Percentiles rank a stretch among this genome's conserved stretches.
Evolutionary conservation across 257 asterid genomes (phyloP).

Genomic region (Penstemon davidsonii): DNA sequence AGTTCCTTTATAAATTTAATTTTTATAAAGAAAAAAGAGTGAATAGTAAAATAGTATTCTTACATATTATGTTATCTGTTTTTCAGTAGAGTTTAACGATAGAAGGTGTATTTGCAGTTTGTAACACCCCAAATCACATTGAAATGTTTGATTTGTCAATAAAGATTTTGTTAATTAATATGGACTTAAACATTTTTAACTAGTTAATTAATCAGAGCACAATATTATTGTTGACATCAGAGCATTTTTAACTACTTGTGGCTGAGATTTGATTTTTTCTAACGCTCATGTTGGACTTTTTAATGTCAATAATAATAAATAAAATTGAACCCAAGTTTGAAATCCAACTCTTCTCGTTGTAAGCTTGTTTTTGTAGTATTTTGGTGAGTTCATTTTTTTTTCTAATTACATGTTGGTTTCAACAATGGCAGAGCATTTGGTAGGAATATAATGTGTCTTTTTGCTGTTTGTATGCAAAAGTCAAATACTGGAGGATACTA

Average conservation of each 20-base stretch:
- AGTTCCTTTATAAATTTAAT: too few relatives aligned
- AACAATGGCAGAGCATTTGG: constrained; percentile 46
- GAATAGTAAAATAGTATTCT: too few relatives aligned
- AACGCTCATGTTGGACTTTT: not conserved
- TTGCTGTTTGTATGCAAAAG: constrained; percentile 38
- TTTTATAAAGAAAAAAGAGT: too few relatives aligned
- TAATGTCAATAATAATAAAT: constrained; percentile 27
- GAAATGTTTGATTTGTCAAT: too few relatives aligned
- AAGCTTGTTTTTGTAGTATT: constrained; percentile 45
- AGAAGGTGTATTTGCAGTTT: too few relatives aligned
- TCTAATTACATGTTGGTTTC: constrained; percentile 33
- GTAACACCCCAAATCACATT: too few relatives aligned
- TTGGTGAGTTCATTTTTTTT: constrained; percentile 8
- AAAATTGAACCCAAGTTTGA: constrained; percentile 36
- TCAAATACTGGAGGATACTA: constrained; percentile 32
- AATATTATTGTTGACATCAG: not conserved
- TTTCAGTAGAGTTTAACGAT: too few relatives aligned
- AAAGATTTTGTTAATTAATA: too few relatives aligned
- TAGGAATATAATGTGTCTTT: constrained; percentile 40
- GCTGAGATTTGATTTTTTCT: not conserved
- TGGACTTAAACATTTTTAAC: too few relatives aligned
- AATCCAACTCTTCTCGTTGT: constrained; percentile 41
- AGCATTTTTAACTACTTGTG: not conserved
- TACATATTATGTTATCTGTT: too few relatives aligned
- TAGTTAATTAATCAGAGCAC: too few relatives aligned